A percentile compares a stretch with the other conserved stretches of the same genome.
These are phyloP conservation scores for Annulohypoxylon stygium DNA, from an alignment of 495 filamentous ascomycete species.

Conservation along the genomic window DNA sequence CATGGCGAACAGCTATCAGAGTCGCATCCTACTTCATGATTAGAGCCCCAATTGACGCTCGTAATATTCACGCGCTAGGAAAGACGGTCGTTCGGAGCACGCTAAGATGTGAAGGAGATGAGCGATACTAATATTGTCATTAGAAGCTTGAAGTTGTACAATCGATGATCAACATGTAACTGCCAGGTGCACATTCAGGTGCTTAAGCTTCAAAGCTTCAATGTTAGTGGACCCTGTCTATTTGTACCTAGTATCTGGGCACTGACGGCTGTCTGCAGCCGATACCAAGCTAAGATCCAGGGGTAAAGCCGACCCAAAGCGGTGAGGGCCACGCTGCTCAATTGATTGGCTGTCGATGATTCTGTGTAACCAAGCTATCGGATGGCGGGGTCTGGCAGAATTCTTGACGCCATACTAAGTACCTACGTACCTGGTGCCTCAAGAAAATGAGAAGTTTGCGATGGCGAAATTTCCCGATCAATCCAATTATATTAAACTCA, in stretches of 20 bases:
- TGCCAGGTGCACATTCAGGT: neutral
- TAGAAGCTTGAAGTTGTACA: slow-evolving; percentile 10
- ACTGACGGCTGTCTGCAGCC: slow-evolving; percentile 4
- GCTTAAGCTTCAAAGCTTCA: neutral
- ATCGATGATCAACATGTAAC: neutral
- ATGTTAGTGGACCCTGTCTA: neutral
- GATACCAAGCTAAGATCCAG: slow-evolving; percentile 11
- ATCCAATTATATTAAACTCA: neutral
- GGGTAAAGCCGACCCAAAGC: slow-evolving; percentile 29
- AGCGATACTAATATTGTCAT: neutral
- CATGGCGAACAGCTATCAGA: slow-evolving; percentile 61
- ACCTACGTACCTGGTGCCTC: neutral
- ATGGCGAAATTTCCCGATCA: slow-evolving; percentile 25
- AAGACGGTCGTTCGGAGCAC: neutral
- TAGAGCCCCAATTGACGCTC: slow-evolving; percentile 1
- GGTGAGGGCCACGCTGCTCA: slow-evolving; percentile 34
- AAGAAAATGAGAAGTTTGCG: neutral
- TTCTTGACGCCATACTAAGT: slow-evolving; percentile 24
- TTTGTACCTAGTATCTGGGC: no score
- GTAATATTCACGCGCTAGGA: neutral
- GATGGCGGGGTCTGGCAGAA: slow-evolving; percentile 49
- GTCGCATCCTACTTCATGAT: slow-evolving; percentile 45
- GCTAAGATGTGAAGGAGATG: neutral
- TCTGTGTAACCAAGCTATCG: neutral
- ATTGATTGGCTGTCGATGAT: slow-evolving; percentile 33